A percentile compares a stretch with the other conserved stretches of the same genome.
Conservation (phyloP, 331 rosid genomes). For the Cydonia oblonga region DNA sequence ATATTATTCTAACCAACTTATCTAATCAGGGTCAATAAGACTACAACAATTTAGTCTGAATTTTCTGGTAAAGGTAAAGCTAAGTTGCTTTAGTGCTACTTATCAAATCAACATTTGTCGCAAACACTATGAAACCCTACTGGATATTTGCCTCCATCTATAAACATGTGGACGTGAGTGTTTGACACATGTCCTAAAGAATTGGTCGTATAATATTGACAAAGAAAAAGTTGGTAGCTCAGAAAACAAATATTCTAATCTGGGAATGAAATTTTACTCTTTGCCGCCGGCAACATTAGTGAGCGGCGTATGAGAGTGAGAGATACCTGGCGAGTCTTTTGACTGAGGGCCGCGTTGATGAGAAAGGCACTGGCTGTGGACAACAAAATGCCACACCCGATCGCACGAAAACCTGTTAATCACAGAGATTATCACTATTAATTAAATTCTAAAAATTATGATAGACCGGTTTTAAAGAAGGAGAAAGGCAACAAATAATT, state of each 20-base stretch:
- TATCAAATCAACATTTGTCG: neutral
- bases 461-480: neutral
- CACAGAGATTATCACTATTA: too few species aligned
- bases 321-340: constrained; percentile 59
- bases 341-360: constrained; percentile 52
- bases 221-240: too few species aligned
- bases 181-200: too few species aligned
- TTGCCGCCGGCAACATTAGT: neutral
- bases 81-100: neutral
- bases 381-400: constrained; percentile 44
- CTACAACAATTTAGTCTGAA: neutral
- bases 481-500: neutral
- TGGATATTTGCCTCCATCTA: neutral
- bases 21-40: too few species aligned
- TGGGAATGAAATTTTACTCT: neutral
- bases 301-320: neutral
- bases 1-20: too few species aligned
- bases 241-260: neutral
- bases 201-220: too few species aligned
- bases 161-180: neutral
- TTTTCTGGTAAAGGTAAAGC: neutral
- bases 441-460: too few species aligned
- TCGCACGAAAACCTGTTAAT: constrained; percentile 69
- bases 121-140: neutral
- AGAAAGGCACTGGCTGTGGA: constrained; percentile 29